Conservation (phyloP, 2,329 filamentous ascomycete species). For the Magnaporthiopsis poae region DNA sequence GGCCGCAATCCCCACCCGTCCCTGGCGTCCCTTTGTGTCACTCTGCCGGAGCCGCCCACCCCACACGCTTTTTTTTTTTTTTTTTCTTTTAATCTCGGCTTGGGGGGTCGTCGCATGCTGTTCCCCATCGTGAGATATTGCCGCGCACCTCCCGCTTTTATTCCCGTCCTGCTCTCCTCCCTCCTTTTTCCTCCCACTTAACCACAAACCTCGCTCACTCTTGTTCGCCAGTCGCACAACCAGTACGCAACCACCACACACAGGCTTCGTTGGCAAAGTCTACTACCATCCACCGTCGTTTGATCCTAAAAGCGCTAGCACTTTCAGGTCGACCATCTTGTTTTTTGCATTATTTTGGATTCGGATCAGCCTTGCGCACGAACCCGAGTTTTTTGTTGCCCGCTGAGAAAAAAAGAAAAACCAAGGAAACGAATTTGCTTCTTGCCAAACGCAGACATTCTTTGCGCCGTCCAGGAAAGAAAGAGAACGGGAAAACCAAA, state of each 20-base stretch:
- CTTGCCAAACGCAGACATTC: too few species aligned
- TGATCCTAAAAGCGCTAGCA: slow-evolving; percentile 22
- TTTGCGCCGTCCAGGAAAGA: too few species aligned
- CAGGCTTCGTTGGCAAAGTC: slow-evolving; percentile 50
- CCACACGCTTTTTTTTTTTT: background rate
- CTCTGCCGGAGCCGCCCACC: background rate
- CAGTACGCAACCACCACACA: slow-evolving; percentile 15
- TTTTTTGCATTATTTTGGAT: background rate
- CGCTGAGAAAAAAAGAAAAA: too few species aligned
- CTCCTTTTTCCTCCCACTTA: slow-evolving; percentile 3
- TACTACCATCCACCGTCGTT: slow-evolving; percentile 17
- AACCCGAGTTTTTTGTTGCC: background rate
- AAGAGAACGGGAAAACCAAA: background rate
- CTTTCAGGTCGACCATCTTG: slow-evolving; percentile 10
- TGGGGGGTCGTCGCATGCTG: background rate
- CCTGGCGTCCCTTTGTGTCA: too few species aligned
- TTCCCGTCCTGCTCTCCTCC: background rate
- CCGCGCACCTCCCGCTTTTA: background rate
- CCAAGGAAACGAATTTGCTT: too few species aligned
- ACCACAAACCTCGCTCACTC: background rate
- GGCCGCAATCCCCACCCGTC: too few species aligned
- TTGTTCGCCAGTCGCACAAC: slow-evolving; percentile 5
- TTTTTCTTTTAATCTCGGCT: slow-evolving; percentile 3
- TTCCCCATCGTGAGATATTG: slow-evolving; percentile 1
- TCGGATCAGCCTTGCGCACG: background rate